Base-by-base conservation (phyloP, 2,329 filamentous ascomycete species). In the Penicillium sp. region DNA sequence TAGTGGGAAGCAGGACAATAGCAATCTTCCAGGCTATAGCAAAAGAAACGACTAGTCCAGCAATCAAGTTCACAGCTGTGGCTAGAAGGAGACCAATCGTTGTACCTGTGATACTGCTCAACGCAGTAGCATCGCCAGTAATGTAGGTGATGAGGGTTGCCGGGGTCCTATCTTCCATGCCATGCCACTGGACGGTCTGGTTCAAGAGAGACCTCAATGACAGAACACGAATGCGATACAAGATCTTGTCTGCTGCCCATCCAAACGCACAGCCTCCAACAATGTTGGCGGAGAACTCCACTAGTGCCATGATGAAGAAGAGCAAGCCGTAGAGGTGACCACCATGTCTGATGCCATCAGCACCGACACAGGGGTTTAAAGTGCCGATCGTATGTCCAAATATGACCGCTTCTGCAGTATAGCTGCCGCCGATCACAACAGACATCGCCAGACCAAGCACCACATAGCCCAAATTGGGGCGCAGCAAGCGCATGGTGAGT, bases 21-120 rank as follows among this genome's bases (percentile, higher is more conserved):
- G 85, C 83, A 52, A 90, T 88, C 60, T 82, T 85, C 86, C 86
- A 90, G 5, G 83, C 83, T 29, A 89, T 73, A 29, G 86, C 78
- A 53, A 86, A 83, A 0, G 84, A 81, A 6, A 88, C 66, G 25
- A 85, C 78, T 46, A 88, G 79, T 3, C 82, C 84, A 1, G 78
- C 80, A 5, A 88, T 51, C 38, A 88, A 78, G 63, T 85, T 88
- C 51, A 88, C 77, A 2, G 78, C 55, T n/a, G 85, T 83, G 1
- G 84, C 82, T 46, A 88, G 78, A 7, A 86, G 70, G 0, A 82
- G 83, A 1, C 85, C 84, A 46, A 88, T 75, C 26, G 86, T 84
- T 1, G 82, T 84, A 3, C 85, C 85, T 35, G 81, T 85, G 54
- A 89, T 77, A 1, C 81, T 83, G 28, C 81, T 80, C 5, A 90